phyloP scores from a whole-genome alignment of 1,284 basidiomycete genomes.

The Rhizopogon hawkerae region DNA sequence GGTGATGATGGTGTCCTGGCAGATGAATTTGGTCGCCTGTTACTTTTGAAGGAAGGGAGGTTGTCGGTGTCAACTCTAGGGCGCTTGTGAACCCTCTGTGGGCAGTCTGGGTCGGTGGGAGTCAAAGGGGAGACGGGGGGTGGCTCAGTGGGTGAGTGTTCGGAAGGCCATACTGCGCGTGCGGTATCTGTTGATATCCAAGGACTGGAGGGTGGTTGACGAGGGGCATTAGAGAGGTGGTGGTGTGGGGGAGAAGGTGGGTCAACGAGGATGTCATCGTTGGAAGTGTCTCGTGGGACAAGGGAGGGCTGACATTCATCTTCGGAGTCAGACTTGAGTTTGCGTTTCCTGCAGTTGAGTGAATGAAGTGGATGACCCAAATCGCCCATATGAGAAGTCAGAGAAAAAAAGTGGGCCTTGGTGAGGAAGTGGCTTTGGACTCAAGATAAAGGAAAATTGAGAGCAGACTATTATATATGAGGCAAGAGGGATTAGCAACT shows the following conservation, averaged over 20 bases:
- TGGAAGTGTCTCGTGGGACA: conserved; percentile 9
- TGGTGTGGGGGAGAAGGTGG: conserved; percentile 8
- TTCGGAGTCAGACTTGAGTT: conserved; percentile 23
- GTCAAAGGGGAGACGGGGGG: conserved; percentile 25
- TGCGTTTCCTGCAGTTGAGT: conserved; percentile 27
- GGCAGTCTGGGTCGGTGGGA: conserved; percentile 11
- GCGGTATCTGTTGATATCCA: conserved; percentile 25
- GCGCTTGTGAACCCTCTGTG: conserved; percentile 20
- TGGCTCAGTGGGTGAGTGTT: conserved; percentile 21
- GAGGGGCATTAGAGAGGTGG: conserved; percentile 17
- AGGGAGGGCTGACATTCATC: conserved; percentile 18
- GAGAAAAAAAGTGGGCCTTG: not conserved
- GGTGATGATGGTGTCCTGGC: conserved; percentile 16
- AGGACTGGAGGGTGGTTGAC: conserved; percentile 23
- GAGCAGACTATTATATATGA: conserved; percentile 19
- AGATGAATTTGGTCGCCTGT: conserved; percentile 8
- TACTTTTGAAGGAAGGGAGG: conserved; percentile 9
- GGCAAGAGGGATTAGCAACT: conserved; percentile 16
- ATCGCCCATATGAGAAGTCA: conserved; percentile 21
- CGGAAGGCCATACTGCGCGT: conserved; percentile 23
- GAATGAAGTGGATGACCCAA: conserved; percentile 21
- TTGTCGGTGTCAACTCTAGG: conserved; percentile 24
- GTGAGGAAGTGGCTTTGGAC: conserved; percentile 1
- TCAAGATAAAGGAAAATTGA: conserved; percentile 15
- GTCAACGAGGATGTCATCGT: conserved; percentile 22